phyloP scores from a whole-genome alignment of 345 rosid species.

The Eucalyptus grandis region DNA sequence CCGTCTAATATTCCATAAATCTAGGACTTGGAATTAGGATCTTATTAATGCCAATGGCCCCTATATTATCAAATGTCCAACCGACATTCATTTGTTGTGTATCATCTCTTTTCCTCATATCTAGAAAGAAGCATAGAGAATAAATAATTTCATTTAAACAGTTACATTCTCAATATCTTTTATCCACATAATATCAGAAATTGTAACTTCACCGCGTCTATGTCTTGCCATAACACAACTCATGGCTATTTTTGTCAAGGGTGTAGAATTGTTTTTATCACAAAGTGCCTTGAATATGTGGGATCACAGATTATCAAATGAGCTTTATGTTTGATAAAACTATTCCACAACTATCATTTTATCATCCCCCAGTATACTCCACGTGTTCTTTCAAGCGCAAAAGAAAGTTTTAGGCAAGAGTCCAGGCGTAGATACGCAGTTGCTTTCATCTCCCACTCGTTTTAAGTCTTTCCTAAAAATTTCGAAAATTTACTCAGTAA shows the following conservation, averaged over 20 bases:
- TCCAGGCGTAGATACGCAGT: neutral
- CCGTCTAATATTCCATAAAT: neutral
- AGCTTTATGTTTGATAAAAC: neutral
- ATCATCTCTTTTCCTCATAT: neutral
- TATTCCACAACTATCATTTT: neutral
- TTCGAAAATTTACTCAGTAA: neutral
- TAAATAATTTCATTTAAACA: neutral
- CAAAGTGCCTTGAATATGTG: neutral
- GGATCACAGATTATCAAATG: neutral
- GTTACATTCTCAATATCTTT: neutral
- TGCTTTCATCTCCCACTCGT: neutral
- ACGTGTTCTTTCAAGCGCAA: neutral
- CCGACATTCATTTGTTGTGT: neutral
- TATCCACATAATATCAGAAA: neutral
- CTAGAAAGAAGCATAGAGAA: neutral
- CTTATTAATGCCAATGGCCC: neutral
- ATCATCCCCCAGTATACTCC: neutral
- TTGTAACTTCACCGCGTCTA: neutral
- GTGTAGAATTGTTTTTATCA: neutral
- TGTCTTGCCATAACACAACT: neutral
- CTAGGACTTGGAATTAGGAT: neutral
- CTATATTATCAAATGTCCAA: neutral
- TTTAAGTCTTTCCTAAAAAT: neutral
- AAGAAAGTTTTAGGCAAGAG: neutral
- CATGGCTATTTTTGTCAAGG: neutral